Conservation (phyloP, 2,329 filamentous ascomycete genomes). For the Fusarium temperatum region DNA sequence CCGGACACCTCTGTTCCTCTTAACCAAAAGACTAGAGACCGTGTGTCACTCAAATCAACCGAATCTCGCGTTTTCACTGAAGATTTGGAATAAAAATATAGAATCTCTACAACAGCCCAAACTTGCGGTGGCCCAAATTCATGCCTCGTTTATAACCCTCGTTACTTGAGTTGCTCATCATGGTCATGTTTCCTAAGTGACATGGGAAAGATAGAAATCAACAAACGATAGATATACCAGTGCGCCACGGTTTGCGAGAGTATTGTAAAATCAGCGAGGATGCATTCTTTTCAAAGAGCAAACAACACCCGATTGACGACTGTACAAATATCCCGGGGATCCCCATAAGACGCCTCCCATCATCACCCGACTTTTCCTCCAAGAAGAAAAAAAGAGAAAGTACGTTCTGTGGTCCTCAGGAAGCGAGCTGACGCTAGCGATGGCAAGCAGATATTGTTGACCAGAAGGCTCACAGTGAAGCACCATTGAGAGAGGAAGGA, state of each 20-base stretch:
- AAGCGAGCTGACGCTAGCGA: constrained; percentile 34
- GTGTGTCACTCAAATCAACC: not conserved
- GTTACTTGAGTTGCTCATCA: constrained; percentile 33
- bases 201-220: constrained; percentile 14
- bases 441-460: constrained; percentile 37
- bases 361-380: constrained; percentile 45
- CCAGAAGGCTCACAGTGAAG: constrained; percentile 44
- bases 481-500: constrained; percentile 41
- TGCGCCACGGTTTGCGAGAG: constrained; percentile 34
- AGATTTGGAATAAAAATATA: constrained; percentile 1
- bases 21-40: not conserved
- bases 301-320: constrained; percentile 41
- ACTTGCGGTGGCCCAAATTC: constrained; percentile 23
- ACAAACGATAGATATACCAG: constrained; percentile 31
- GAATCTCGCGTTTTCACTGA: no score
- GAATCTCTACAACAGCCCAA: constrained; percentile 24
- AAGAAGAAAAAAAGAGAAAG: constrained; percentile 42
- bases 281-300: constrained; percentile 45
- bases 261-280: constrained; percentile 38
- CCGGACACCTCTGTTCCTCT: no score
- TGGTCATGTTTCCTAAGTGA: constrained; percentile 27
- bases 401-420: constrained; percentile 39
- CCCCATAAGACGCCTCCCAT: constrained; percentile 45
- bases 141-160: constrained; percentile 31
- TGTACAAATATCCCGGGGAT: constrained; percentile 44